These are phyloP conservation scores for Calonectria multiphialidica DNA, from an alignment of 2,329 filamentous ascomycete genomes.

Conservation along the genomic window DNA sequence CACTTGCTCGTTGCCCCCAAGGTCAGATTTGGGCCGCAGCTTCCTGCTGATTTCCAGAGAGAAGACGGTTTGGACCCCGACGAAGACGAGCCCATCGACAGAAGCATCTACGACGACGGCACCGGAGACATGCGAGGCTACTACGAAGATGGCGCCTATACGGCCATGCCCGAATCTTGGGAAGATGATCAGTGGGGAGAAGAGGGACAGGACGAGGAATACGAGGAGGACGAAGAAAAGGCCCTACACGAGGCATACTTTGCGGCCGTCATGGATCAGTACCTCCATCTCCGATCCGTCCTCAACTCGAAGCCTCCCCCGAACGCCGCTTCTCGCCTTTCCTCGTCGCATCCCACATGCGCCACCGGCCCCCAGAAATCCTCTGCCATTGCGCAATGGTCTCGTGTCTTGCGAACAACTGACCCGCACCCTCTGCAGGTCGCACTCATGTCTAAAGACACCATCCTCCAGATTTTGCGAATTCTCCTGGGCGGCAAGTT, in stretches of 20 bases:
- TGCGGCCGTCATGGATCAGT: conserved; percentile 73
- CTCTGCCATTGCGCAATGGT: conserved; percentile 65
- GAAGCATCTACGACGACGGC: conserved; percentile 61
- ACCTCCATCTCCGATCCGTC: conserved; percentile 71
- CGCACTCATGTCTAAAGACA: conserved; percentile 74
- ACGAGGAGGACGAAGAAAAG: conserved; percentile 41
- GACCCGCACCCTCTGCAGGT: conserved; percentile 72
- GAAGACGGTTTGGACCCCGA: conserved; percentile 42
- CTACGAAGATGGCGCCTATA: conserved; percentile 85
- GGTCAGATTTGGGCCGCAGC: conserved; percentile 64
- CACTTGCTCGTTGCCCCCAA: conserved; percentile 76
- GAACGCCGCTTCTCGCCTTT: conserved; percentile 65
- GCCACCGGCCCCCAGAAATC: conserved; percentile 66
- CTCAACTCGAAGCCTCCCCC: conserved; percentile 69
- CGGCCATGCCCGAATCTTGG: conserved; percentile 65
- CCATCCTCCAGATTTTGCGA: conserved; percentile 74
- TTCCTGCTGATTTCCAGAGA: conserved; percentile 53
- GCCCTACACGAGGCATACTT: conserved; percentile 76
- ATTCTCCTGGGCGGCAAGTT: conserved; percentile 75
- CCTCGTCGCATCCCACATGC: conserved; percentile 64
- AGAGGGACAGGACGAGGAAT: conserved; percentile 37
- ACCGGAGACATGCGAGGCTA: conserved; percentile 70
- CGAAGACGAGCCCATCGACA: conserved; percentile 51
- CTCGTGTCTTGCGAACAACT: conserved; percentile 60
- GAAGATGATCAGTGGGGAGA: conserved; percentile 47